Evolutionary conservation across 169 alveolate genomes (phyloP).

Genomic region (Plasmodium inui): DNA sequence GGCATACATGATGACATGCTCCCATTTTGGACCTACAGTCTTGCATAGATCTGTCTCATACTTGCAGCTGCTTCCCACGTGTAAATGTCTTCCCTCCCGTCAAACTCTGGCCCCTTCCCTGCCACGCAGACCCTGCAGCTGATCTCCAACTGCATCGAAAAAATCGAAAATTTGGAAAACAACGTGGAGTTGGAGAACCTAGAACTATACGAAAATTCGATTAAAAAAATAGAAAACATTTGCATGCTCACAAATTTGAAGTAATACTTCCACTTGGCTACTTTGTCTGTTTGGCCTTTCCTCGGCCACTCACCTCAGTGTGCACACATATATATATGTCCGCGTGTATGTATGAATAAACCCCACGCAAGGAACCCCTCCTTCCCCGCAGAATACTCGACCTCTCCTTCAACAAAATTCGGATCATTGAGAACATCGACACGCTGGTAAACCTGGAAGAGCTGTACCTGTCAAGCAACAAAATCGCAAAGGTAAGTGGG

Average conservation of each 20-base stretch:
- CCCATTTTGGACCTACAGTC: background rate
- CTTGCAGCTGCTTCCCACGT: background rate
- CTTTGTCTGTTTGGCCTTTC: background rate
- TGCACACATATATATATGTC: background rate
- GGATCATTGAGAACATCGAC: slow-evolving; percentile 81
- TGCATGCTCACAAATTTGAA: slow-evolving; percentile 81
- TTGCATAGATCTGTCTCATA: background rate
- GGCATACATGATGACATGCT: background rate
- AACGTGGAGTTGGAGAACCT: slow-evolving; percentile 79
- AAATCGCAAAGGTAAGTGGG: slow-evolving; percentile 81
- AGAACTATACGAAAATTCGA: slow-evolving; percentile 88
- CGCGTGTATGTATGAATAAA: background rate
- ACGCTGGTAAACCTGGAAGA: slow-evolving; percentile 83
- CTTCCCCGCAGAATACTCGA: slow-evolving; percentile 78
- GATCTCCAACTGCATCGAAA: slow-evolving; percentile 86
- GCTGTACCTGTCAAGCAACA: slow-evolving; percentile 88
- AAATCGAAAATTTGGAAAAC: slow-evolving; percentile 84
- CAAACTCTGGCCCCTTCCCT: too few species aligned
- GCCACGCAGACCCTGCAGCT: slow-evolving; percentile 78
- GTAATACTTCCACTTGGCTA: slow-evolving; percentile 35
- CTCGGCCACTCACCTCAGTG: background rate
- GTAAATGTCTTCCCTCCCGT: background rate
- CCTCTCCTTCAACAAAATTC: slow-evolving; percentile 85
- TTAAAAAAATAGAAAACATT: slow-evolving; percentile 83
- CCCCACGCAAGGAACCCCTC: too few species aligned